Conservation (phyloP, 2,329 filamentous ascomycete species). For the Remersonia thermophila region DNA sequence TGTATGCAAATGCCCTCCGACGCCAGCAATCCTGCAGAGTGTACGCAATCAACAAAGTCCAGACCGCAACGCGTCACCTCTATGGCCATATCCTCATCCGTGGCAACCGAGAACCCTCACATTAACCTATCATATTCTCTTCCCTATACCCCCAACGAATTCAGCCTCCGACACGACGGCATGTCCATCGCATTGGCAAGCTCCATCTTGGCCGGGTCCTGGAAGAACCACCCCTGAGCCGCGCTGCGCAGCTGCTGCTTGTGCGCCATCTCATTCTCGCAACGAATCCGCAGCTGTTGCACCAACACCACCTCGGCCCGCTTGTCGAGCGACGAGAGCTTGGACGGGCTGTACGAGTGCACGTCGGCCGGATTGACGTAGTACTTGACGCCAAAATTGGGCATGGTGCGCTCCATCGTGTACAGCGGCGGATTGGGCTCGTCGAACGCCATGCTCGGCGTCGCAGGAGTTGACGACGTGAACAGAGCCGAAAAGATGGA, state of each 20-base stretch:
- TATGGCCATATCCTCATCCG: background rate
- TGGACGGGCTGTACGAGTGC: constrained; percentile 51
- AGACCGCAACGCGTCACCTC: background rate
- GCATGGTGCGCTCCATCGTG: constrained; percentile 61
- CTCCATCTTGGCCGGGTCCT: constrained; percentile 67
- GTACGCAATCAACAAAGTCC: background rate
- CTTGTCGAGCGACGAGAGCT: constrained; percentile 64
- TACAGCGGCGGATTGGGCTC: constrained; percentile 49
- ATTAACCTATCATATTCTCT: background rate
- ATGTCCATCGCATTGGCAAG: constrained; percentile 45
- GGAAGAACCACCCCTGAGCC: constrained; percentile 78
- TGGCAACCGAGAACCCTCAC: background rate
- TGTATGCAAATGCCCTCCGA: constrained; percentile 6
- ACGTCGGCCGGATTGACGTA: constrained; percentile 74
- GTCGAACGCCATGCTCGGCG: constrained; percentile 69
- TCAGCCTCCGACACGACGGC: constrained; percentile 40
- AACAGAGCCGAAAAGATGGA: constrained; percentile 54
- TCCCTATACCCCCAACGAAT: constrained; percentile 6
- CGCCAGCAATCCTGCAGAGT: background rate
- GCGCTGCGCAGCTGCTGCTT: constrained; percentile 60
- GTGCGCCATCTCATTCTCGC: constrained; percentile 58
- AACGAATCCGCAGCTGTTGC: constrained; percentile 53
- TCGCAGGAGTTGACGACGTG: constrained; percentile 33
- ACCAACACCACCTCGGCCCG: constrained; percentile 65
- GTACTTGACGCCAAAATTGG: constrained; percentile 64